These are phyloP conservation scores for Castanea crenata DNA, from an alignment of 306 rosid species.

Conservation along the genomic window DNA sequence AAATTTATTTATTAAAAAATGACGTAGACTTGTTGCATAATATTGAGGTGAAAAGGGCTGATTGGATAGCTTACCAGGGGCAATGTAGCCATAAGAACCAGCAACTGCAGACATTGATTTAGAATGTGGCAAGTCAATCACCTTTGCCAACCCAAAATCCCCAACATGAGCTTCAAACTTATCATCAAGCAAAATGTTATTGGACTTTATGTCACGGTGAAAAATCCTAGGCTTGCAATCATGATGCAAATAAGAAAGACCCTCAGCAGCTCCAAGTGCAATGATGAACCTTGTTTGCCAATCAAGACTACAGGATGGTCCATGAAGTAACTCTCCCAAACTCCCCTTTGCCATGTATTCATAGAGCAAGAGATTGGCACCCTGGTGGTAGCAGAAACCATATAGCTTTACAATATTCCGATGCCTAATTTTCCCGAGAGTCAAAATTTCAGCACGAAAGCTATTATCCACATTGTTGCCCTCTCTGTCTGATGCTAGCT, in stretches of 20 bases:
- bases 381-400: constrained; percentile 89
- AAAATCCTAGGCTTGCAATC: constrained; percentile 92
- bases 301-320: constrained; percentile 56
- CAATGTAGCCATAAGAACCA: constrained; percentile 97
- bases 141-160: constrained; percentile 97
- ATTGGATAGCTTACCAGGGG: constrained; percentile 69
- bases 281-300: constrained; percentile 83
- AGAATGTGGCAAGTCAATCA: constrained; percentile 95
- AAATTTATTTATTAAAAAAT: no score
- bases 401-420: constrained; percentile 84
- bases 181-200: constrained; percentile 83
- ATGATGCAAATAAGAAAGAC: constrained; percentile 95
- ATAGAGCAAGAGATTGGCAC: constrained; percentile 80
- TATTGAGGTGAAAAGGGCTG: background rate
- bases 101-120: constrained; percentile 98
- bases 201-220: constrained; percentile 94
- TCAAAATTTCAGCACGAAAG: constrained; percentile 83
- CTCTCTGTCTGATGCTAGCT: constrained; percentile 82
- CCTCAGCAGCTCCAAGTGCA: constrained; percentile 98
- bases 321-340: constrained; percentile 88
- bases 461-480: constrained; percentile 81
- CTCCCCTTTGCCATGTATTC: constrained; percentile 94
- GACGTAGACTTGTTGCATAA: no score
- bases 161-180: constrained; percentile 95
- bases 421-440: constrained; percentile 90